A percentile compares a stretch with the other conserved stretches of the same genome.
phyloP scores from a whole-genome alignment of 805 yeast species.

The Sugiyamaella smithiae region DNA sequence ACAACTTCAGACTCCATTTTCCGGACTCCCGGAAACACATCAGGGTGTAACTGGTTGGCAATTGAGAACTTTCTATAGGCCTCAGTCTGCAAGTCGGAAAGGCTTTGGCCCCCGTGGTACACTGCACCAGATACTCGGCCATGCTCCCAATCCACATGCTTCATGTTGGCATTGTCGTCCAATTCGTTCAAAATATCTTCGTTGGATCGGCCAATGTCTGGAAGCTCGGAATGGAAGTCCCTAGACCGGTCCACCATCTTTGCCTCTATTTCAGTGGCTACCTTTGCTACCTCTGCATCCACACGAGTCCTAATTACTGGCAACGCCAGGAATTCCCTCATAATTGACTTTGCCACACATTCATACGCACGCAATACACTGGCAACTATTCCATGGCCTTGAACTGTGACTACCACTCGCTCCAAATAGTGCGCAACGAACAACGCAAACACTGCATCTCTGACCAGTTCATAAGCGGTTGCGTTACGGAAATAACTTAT shows the following conservation, averaged over 20 bases:
- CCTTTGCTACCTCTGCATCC: slow-evolving; percentile 54
- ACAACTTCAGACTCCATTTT: slow-evolving; percentile 97
- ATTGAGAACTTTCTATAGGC: slow-evolving; percentile 78
- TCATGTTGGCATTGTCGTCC: slow-evolving; percentile 41
- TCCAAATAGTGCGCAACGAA: slow-evolving; percentile 12
- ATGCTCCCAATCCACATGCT: slow-evolving; percentile 74
- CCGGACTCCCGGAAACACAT: slow-evolving; percentile 92
- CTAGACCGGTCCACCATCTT: slow-evolving; percentile 56
- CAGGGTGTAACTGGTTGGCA: slow-evolving; percentile 95
- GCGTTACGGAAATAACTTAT: not conserved
- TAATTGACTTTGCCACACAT: slow-evolving; percentile 17
- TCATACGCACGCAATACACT: slow-evolving; percentile 15
- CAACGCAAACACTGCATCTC: slow-evolving; percentile 10
- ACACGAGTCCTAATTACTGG: slow-evolving; percentile 59
- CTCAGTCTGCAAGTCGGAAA: slow-evolving; percentile 67
- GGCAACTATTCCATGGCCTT: slow-evolving; percentile 29
- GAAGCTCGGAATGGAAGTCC: slow-evolving; percentile 42
- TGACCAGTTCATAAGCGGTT: slow-evolving; percentile 9
- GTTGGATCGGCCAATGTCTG: slow-evolving; percentile 54
- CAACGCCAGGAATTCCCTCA: slow-evolving; percentile 34
- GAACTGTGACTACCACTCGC: slow-evolving; percentile 16
- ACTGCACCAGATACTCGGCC: slow-evolving; percentile 95
- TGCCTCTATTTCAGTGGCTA: slow-evolving; percentile 49
- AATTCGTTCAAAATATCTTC: slow-evolving; percentile 50
- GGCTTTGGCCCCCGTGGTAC: slow-evolving; percentile 88